Evolutionary conservation across 306 rosid species (phyloP), one percentile per base, ranked within the genome.

Genomic region (Castanopsis chinensis): DNA sequence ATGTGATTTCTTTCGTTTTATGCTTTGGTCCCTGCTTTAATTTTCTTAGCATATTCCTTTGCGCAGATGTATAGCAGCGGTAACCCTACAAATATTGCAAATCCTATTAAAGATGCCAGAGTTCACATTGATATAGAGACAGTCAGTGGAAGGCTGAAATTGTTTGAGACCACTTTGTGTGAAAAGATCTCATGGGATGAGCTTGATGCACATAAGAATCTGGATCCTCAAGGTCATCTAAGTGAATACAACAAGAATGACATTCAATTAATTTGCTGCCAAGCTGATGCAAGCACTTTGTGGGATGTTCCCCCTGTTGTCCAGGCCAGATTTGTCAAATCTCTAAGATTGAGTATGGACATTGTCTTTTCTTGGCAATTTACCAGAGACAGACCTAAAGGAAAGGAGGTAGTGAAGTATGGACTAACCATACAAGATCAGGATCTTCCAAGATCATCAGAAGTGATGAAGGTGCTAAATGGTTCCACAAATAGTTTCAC

Each of bases 21-120:
- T 45, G 52, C 52, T 45, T 43, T 45, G 12, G 52, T 45, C 10
- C 52, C 52, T 0, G 52, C 52, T 45, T 45, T 3, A 45, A 45
- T 45, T 11, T 10, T 45, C 52, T 45, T 45, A 45, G 52, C 52
- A 10, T 10, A 45, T 80, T 49, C 75, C 71, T 72, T 14, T 76
- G 70, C n/a, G 33, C 94, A 96, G 99, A 96, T 93, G 99, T 96
- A 96, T 80, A 96, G 99, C 86, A 96, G 98, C 65, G 99, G 99
- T 72, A 96, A 96, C 88, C 99, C 99, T 3, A 93, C 99, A 76
- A 96, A 96, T 84, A 93, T 91, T 69, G 98, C 92, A 76, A 96
- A 96, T 85, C 99, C 98, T 53, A 89, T 96, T 74, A 96, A 91
- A 83, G 99, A 96, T 84, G 99, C 97, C 72, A 90, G 79, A 85